Percentiles rank a stretch among this genome's conserved stretches.
These are phyloP conservation scores for Tephrocybe sp. DNA, from an alignment of 768 basidiomycete species.

Conservation along the genomic window DNA sequence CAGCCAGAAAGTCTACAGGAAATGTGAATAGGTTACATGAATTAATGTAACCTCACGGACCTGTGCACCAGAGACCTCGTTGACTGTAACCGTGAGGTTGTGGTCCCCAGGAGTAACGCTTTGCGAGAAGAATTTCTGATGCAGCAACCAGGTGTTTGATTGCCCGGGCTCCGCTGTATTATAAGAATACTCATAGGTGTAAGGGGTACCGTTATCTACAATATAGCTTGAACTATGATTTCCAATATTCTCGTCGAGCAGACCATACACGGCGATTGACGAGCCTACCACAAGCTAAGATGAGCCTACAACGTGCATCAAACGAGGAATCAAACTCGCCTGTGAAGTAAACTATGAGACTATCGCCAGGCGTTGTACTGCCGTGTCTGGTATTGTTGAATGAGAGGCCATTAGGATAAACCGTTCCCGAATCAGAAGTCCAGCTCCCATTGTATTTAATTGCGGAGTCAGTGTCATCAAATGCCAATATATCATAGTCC, in stretches of 20 bases:
- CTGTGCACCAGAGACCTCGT: conserved; percentile 5
- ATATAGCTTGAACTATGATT: conserved; percentile 4
- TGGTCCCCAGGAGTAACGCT: conserved; percentile 5
- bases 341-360: conserved; percentile 1
- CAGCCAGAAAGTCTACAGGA: neutral
- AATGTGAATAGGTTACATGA: neutral
- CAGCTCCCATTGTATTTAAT: conserved; percentile 7
- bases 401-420: neutral
- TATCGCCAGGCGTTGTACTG: conserved; percentile 2
- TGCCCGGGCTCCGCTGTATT: neutral
- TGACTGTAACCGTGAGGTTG: conserved; percentile 6
- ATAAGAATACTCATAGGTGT: neutral
- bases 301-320: neutral
- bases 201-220: neutral
- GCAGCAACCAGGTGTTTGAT: neutral
- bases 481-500: neutral
- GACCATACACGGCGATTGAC: conserved; percentile 8
- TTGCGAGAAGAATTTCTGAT: conserved; percentile 8
- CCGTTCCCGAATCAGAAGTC: neutral
- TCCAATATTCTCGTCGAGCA: conserved; percentile 2
- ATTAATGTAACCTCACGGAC: neutral
- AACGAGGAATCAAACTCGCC: neutral
- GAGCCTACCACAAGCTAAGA: neutral
- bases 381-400: conserved; percentile 4
- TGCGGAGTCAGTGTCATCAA: conserved; percentile 7